Conservation (phyloP, 192 early-diverging fungal genomes). For the Pilaira anomala region DNA sequence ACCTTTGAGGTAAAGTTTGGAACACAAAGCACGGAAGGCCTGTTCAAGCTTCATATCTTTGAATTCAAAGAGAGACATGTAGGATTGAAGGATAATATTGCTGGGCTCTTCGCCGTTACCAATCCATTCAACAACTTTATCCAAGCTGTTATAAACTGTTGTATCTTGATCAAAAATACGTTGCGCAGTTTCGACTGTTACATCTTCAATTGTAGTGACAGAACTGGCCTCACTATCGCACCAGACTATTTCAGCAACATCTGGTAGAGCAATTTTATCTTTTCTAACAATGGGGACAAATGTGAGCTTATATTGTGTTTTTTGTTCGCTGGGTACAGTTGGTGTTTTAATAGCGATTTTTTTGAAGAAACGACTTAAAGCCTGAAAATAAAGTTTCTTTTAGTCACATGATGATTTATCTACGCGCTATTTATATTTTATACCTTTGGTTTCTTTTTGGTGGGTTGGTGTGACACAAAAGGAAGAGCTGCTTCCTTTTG, state of each 20-base stretch:
- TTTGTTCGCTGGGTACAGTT: background rate
- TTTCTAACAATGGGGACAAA: too few relatives aligned
- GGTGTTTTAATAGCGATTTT: background rate
- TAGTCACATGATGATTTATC: background rate
- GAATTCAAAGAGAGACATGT: slow-evolving; percentile 35
- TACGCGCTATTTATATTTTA: background rate
- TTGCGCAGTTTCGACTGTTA: slow-evolving; percentile 14
- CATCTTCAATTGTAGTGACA: too few relatives aligned
- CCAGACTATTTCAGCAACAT: background rate
- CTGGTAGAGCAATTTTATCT: too few relatives aligned
- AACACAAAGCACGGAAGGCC: slow-evolving; percentile 52
- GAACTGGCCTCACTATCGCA: background rate
- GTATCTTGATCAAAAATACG: slow-evolving; percentile 33
- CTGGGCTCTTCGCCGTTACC: slow-evolving; percentile 28
- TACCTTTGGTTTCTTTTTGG: slow-evolving; percentile 10
- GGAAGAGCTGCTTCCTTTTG: slow-evolving; percentile 14
- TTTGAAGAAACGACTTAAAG: slow-evolving; percentile 8
- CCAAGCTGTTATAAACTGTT: slow-evolving; percentile 18
- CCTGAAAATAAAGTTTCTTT: slow-evolving; percentile 6
- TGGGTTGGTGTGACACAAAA: background rate
- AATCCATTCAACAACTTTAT: slow-evolving; percentile 31
- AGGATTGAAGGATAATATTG: slow-evolving; percentile 18
- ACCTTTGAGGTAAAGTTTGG: slow-evolving; percentile 75
- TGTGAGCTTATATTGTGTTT: slow-evolving; percentile 8
- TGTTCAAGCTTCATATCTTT: slow-evolving; percentile 24